Conservation (phyloP, 176 grass and related monocot species). For the Aegilops tauschii region DNA sequence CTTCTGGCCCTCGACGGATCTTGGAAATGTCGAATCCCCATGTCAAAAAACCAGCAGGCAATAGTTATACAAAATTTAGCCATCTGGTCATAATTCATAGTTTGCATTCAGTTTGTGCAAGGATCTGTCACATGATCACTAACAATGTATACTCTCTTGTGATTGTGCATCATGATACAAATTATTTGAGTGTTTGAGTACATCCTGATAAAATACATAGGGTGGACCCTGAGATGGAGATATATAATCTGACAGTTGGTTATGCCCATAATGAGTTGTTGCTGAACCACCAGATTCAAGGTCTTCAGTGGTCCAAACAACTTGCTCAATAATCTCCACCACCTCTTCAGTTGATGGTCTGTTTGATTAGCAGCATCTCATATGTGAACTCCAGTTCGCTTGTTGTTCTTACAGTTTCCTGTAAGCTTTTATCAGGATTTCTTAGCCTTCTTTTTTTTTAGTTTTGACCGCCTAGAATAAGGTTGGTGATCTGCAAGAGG, state of each 20-base stretch:
- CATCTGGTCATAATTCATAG: not conserved
- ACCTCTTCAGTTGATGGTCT: not conserved
- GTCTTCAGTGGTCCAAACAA: not conserved
- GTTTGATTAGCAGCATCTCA: not conserved
- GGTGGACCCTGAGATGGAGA: not conserved
- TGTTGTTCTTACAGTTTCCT: not conserved
- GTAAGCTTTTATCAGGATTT: not conserved
- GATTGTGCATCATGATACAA: not conserved
- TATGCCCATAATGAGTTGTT: not conserved
- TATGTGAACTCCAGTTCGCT: not conserved
- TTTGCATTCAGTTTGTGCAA: not conserved
- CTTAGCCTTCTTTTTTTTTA: not conserved
- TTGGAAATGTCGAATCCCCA: not conserved
- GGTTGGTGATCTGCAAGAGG: not conserved
- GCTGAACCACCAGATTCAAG: not conserved
- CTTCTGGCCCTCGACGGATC: not conserved
- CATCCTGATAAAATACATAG: not conserved
- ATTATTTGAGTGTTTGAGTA: not conserved
- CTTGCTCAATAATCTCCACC: not conserved
- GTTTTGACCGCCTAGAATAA: not conserved
- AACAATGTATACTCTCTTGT: not conserved
- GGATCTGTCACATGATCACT: not conserved
- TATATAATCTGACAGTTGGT: not conserved
- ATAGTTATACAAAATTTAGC: not conserved
- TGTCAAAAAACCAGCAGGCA: not conserved